phyloP scores from a whole-genome alignment of 345 rosid genomes.

The Cochlearia excelsa region DNA sequence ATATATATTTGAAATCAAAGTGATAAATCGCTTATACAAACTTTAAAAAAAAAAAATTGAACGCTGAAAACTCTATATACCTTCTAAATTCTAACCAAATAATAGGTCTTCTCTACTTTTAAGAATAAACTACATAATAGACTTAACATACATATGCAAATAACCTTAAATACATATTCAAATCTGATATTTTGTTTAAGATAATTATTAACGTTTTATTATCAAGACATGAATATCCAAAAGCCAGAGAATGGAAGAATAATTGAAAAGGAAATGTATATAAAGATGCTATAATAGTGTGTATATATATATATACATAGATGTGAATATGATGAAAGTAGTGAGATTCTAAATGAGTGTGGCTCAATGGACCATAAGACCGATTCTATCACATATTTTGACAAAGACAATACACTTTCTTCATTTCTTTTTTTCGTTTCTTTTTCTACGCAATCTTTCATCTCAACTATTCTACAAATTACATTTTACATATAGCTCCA shows the following conservation, averaged over 20 bases:
- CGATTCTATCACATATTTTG: constrained; percentile 19
- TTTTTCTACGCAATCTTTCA: constrained; percentile 22
- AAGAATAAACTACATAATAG: not conserved
- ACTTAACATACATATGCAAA: not conserved
- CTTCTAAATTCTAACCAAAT: too few species aligned
- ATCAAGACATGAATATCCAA: constrained; percentile 33
- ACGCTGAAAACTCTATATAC: too few species aligned
- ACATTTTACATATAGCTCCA: not conserved
- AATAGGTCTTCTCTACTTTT: too few species aligned
- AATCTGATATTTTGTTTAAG: constrained; percentile 9
- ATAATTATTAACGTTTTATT: not conserved
- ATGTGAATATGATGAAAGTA: constrained; percentile 27
- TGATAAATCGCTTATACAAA: too few species aligned
- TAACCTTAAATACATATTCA: constrained; percentile 28
- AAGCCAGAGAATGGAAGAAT: constrained; percentile 13
- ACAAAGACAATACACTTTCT: constrained; percentile 30
- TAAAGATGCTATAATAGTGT: constrained; percentile 14
- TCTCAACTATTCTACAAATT: constrained; percentile 26
- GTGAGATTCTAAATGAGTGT: constrained; percentile 32
- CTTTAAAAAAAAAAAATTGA: too few species aligned
- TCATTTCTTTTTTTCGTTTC: not conserved
- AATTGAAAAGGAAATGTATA: not conserved
- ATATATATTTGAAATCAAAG: too few species aligned
- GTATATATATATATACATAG: not conserved
- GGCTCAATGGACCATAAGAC: constrained; percentile 30